These are phyloP conservation scores for Nothophaeocryptopus gaeumannii DNA, from an alignment of 2,329 filamentous ascomycete genomes.

Conservation along the genomic window DNA sequence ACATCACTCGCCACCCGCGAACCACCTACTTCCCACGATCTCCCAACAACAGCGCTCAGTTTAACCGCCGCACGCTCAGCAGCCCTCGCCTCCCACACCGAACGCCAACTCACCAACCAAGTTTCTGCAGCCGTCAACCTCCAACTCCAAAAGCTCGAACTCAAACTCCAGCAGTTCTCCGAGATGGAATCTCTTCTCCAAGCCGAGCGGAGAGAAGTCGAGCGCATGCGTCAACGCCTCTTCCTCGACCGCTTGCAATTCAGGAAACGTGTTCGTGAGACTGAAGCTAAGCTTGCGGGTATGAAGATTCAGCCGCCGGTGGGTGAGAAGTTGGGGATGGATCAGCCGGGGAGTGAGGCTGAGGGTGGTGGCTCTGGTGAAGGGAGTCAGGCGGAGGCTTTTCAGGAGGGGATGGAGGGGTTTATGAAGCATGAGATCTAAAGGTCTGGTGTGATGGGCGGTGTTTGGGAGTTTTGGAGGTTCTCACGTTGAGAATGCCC, in stretches of 20 bases:
- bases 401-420: slow-evolving; percentile 26
- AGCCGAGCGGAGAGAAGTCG: slow-evolving; percentile 87
- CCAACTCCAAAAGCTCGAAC: slow-evolving; percentile 89
- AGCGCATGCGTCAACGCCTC: slow-evolving; percentile 85
- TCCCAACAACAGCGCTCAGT: slow-evolving; percentile 76
- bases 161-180: slow-evolving; percentile 93
- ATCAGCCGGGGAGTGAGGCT: slow-evolving; percentile 8
- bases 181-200: slow-evolving; percentile 93
- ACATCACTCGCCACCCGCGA: slow-evolving; percentile 49
- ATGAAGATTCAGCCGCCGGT: slow-evolving; percentile 27
- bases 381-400: slow-evolving; percentile 6
- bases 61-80: slow-evolving; percentile 81
- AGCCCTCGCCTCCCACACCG: slow-evolving; percentile 89
- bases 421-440: slow-evolving; percentile 33
- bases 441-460: neutral
- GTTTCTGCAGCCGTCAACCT: slow-evolving; percentile 90
- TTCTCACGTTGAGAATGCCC: too few relatives aligned
- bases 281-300: slow-evolving; percentile 58
- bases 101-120: slow-evolving; percentile 91
- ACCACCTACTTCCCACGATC: slow-evolving; percentile 37
- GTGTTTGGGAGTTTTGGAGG: neutral
- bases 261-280: slow-evolving; percentile 79
- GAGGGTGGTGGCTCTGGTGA: neutral
- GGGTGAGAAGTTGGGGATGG: slow-evolving; percentile 25
- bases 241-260: slow-evolving; percentile 90